Evolutionary conservation across 169 alveolate species (phyloP).

Genomic region (Sarcocystis neurona): DNA sequence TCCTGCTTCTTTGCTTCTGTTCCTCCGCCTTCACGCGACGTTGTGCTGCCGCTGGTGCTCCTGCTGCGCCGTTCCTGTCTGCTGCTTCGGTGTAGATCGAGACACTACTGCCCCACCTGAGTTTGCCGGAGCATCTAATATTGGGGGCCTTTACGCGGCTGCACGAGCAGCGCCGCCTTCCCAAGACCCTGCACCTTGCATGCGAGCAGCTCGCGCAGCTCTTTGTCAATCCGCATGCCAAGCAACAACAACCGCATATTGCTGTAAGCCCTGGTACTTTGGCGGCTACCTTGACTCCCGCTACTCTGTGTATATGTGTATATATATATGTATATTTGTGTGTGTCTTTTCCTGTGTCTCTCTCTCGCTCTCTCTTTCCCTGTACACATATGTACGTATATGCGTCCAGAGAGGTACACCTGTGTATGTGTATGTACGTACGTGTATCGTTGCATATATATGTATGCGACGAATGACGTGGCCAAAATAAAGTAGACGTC

Average conservation of each 20-base stretch:
- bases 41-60: too few relatives aligned
- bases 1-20: too few relatives aligned
- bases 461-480: not conserved
- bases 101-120: not conserved
- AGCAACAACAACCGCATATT: not conserved
- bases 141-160: constrained; percentile 39
- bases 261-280: not conserved
- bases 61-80: not conserved
- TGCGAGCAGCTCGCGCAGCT: not conserved
- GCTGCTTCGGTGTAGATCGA: not conserved
- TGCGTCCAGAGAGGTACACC: too few relatives aligned
- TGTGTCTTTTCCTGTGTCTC: not conserved
- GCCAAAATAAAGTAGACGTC: too few relatives aligned
- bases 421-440: not conserved
- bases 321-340: not conserved
- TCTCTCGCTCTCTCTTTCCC: too few relatives aligned
- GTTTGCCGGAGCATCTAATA: constrained; percentile 24
- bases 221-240: not conserved
- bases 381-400: too few relatives aligned
- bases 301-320: not conserved
- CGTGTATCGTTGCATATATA: not conserved
- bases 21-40: too few relatives aligned
- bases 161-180: not conserved
- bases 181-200: constrained; percentile 6
- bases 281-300: too few relatives aligned